Percentiles rank a stretch among this genome's conserved stretches.
Conservation (phyloP, 768 basidiomycete genomes). For the Grammothele lineata region DNA sequence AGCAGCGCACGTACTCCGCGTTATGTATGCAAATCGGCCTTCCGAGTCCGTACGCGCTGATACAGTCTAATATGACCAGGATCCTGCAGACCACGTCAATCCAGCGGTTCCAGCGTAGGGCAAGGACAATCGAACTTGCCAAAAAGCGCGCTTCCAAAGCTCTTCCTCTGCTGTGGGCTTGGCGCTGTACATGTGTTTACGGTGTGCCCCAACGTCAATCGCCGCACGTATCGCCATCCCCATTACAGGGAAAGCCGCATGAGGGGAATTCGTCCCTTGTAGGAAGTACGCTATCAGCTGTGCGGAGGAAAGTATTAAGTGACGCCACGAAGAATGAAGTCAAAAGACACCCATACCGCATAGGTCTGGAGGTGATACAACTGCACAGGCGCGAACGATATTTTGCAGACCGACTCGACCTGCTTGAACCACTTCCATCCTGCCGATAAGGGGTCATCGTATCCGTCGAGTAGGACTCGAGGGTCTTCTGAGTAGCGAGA, state of each 20-base stretch:
- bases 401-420: conserved; percentile 46
- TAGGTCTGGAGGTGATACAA: conserved; percentile 60
- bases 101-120: not conserved
- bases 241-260: conserved; percentile 41
- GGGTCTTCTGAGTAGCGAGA: not conserved
- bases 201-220: conserved; percentile 47
- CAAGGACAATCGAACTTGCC: conserved; percentile 30
- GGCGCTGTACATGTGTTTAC: conserved; percentile 29
- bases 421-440: conserved; percentile 1
- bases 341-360: conserved; percentile 31
- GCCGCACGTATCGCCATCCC: conserved; percentile 40
- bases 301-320: conserved; percentile 6
- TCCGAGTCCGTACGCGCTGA: conserved; percentile 45
- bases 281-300: conserved; percentile 46
- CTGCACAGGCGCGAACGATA: conserved; percentile 46
- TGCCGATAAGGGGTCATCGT: not conserved
- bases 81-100: conserved; percentile 30
- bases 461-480: not conserved
- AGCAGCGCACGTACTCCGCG: conserved; percentile 49
- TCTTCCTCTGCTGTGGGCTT: conserved; percentile 37
- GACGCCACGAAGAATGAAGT: conserved; percentile 3
- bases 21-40: conserved; percentile 64
- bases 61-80: conserved; percentile 40
- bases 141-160: conserved; percentile 47
- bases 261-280: conserved; percentile 38